Conservation (phyloP, 805 yeast genomes). For the Candida silvicultrix region DNA sequence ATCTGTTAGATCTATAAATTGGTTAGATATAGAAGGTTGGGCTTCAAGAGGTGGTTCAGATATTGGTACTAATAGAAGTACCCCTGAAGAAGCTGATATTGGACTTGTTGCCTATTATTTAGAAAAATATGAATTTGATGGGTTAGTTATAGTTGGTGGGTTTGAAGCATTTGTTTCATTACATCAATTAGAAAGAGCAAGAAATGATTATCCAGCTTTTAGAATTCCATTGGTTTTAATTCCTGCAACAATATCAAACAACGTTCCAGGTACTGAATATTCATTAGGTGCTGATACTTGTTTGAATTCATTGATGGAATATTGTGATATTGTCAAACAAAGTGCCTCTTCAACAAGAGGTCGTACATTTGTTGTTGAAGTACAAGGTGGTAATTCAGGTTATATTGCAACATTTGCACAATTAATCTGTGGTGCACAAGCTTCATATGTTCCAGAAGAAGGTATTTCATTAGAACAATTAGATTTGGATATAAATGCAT, state of each 20-base stretch:
- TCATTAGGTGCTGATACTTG: constrained; percentile 75
- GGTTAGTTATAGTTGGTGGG: constrained; percentile 73
- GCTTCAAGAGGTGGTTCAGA: constrained; percentile 73
- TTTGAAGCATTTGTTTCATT: constrained; percentile 75
- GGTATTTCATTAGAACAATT: constrained; percentile 53
- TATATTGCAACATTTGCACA: constrained; percentile 67
- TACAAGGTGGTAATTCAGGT: constrained; percentile 84
- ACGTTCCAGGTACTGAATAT: constrained; percentile 79
- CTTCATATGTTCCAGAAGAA: constrained; percentile 73
- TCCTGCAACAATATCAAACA: constrained; percentile 77
- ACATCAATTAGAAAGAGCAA: constrained; percentile 56
- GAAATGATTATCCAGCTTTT: constrained; percentile 61
- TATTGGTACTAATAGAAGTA: constrained; percentile 70
- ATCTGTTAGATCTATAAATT: constrained; percentile 48
- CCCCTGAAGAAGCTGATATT: constrained; percentile 59
- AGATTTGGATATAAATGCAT: constrained; percentile 56
- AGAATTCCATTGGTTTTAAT: constrained; percentile 72
- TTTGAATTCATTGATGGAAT: constrained; percentile 59
- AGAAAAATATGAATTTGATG: constrained; percentile 62
- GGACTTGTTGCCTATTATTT: constrained; percentile 70
- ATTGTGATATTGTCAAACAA: constrained; percentile 76
- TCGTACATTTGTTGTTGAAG: constrained; percentile 75
- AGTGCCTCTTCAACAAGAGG: constrained; percentile 74
- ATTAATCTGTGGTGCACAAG: constrained; percentile 65
- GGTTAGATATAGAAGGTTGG: constrained; percentile 74